Base-by-base conservation (phyloP, 495 filamentous ascomycete genomes). In the Cryomyces antarcticus region DNA sequence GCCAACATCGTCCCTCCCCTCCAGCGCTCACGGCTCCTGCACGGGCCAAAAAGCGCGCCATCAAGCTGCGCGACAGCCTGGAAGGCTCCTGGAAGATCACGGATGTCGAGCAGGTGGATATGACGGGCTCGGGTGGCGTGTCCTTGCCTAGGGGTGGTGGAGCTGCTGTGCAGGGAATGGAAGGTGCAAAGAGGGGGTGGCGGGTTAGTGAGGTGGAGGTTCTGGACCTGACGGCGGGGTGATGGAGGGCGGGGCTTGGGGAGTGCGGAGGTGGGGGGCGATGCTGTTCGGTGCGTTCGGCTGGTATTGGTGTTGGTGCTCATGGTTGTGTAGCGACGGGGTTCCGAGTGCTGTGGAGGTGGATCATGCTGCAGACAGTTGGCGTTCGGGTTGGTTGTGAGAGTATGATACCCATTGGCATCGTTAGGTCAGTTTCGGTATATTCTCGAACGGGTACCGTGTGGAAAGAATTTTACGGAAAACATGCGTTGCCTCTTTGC, bases 21-120 rank as follows among this genome's bases (percentile, higher is more conserved):
- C 39, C 43, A 5, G 28, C 37, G 24, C 29, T 3, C 12, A 9
- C 9, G 3, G 33, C 33, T 36, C 33, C 17, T 29, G 30, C 28
- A 33, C 37, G 31, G 44, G 42, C 38, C 40, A 57, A 56, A 40
- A 58, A 52, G 34, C 50, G 48, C 7, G 41, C 41, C 28, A 50
- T 61, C 39, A 35, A 41, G 7, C 49, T 61, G 5, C 52, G 58
- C 1, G 42, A 54, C n/a, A 53, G 49, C 39, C 27, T 61, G n/a
- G 52, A 48, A 28, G 58, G 58, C 28, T 31, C 48, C 1, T 61
- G 52, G 52, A 47, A 47, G 12, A 51, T 51, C 41, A 42, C 49
- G 12, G 57, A 61, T 28, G 51, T 34, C 29, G 55, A 58, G 45
- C 38, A 42, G 28, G 31, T 60, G 35, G 57, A 61, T 56, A 33